Evolutionary conservation across 2,329 filamentous ascomycete genomes (phyloP), one percentile per base, ranked within the genome.

Genomic region (Penicillium sp.): DNA sequence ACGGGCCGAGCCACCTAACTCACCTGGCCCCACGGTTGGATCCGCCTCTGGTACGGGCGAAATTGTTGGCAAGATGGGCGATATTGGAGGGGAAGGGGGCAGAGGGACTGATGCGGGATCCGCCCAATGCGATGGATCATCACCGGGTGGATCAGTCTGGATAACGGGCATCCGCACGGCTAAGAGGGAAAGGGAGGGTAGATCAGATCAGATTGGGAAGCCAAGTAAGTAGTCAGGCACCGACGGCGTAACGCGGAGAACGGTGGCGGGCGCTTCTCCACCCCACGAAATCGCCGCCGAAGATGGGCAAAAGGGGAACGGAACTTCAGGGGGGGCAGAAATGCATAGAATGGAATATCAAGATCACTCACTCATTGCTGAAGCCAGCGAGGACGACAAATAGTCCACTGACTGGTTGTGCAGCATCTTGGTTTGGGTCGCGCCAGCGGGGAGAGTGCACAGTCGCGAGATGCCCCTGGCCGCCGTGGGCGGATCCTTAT

Each of bases 401-500:
- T 40, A 25, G 38, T 59, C 53, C 51, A 58, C 74, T 65, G 70
- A 68, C 70, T 75, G 75, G 68, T 71, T 70, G 75, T 74, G 73
- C 71, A 76, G 73, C 76, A 79, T 79, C 70, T 77, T 76, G 73
- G 72, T 72, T 72, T 73, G 70, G 71, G 66, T 70, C 65, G 70
- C 65, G 70, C 70, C 70, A 71, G 67, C 66, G 66, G 68, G 69
- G 70, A 71, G 68, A 73, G 72, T 70, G 57, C 64, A 69, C 58
- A 65, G 67, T 71, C 70, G 72, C 72, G 72, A 72, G 71, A 72
- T 74, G 75, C 73, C 76, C 72, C 68, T 70, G 69, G 69, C 70
- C 65, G 60, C 62, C 61, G 63, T 61, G 63, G 65, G 62, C 62
- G 59, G 66, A 66, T 71, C 52, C 70, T 71, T 79, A 79, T 76